phyloP scores from a whole-genome alignment of 345 rosid genomes.

The Rhizophora mangle region DNA sequence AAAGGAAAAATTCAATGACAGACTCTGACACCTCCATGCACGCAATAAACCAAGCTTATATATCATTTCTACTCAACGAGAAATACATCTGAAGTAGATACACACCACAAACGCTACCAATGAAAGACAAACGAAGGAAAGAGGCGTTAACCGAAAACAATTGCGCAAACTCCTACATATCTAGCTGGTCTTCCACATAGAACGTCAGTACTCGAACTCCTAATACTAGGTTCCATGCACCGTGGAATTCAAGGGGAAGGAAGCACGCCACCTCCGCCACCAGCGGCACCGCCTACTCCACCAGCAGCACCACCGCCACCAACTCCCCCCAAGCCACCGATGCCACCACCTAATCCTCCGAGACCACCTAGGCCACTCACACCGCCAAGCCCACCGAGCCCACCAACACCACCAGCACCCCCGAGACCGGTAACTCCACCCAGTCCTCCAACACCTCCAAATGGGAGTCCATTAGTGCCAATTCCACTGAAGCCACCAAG shows the following conservation, averaged over 20 bases:
- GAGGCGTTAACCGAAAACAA: too few species aligned
- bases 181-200: too few species aligned
- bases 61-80: too few species aligned
- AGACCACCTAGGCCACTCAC: not conserved
- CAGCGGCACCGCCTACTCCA: not conserved
- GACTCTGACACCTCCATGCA: too few species aligned
- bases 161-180: too few species aligned
- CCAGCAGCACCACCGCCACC: not conserved
- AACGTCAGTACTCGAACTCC: too few species aligned
- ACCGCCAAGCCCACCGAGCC: not conserved
- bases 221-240: not conserved
- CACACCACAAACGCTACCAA: too few species aligned
- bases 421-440: conserved; percentile 6
- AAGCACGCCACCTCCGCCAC: not conserved
- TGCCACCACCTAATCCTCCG: not conserved
- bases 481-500: conserved; percentile 23
- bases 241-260: not conserved
- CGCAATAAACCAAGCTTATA: too few species aligned
- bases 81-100: too few species aligned
- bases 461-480: conserved; percentile 5
- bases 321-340: not conserved
- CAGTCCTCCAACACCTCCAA: conserved; percentile 11
- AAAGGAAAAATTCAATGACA: too few species aligned
- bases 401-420: conserved; percentile 7
- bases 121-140: too few species aligned